Conservation (phyloP, 2,329 filamentous ascomycete genomes). For the Xylariaceae sp. region DNA sequence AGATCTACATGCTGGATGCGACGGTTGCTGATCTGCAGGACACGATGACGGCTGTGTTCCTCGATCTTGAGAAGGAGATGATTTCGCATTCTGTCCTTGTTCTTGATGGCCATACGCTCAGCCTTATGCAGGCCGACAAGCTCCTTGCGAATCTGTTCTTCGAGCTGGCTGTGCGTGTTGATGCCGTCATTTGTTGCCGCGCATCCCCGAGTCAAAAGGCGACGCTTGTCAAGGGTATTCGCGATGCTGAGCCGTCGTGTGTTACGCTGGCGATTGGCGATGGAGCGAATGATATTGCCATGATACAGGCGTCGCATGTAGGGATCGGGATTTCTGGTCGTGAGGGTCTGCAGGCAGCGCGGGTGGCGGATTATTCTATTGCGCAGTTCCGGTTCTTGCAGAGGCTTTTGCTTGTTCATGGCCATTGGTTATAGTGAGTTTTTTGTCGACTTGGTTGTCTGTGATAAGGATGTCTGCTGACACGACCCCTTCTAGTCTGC, state of each 20-base stretch:
- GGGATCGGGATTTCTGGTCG: conserved; percentile 89
- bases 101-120: conserved; percentile 76
- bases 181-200: conserved; percentile 89
- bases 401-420: conserved; percentile 76
- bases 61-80: conserved; percentile 53
- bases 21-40: conserved; percentile 56
- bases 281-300: conserved; percentile 89
- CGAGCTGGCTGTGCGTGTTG: conserved; percentile 68
- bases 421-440: conserved; percentile 79
- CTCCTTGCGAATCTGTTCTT: conserved; percentile 61
- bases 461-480: too few relatives aligned
- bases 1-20: conserved; percentile 68
- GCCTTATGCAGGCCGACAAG: conserved; percentile 58
- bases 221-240: conserved; percentile 72
- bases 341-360: conserved; percentile 82
- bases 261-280: conserved; percentile 93
- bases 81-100: conserved; percentile 73
- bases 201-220: conserved; percentile 89
- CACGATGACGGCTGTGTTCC: conserved; percentile 58
- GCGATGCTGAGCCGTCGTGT: conserved; percentile 63
- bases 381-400: conserved; percentile 86
- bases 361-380: conserved; percentile 87
- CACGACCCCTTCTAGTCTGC: conserved; percentile 39
- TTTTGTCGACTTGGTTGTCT: too few relatives aligned
- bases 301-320: conserved; percentile 84